These are phyloP conservation scores for Ganoderma lingzhi DNA, from an alignment of 1,284 basidiomycete species.

Conservation along the genomic window DNA sequence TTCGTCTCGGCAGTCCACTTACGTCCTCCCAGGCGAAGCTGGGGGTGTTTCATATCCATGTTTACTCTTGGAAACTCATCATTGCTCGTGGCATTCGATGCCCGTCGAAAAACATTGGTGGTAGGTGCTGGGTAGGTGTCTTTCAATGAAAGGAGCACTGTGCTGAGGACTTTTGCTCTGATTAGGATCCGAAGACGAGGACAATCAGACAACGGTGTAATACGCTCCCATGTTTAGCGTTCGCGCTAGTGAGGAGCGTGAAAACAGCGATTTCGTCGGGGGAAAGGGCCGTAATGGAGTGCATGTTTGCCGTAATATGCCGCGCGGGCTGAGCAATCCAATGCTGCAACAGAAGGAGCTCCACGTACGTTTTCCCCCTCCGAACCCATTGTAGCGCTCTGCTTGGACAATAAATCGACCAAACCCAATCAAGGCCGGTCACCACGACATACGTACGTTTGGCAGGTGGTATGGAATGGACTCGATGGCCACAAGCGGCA, in stretches of 20 bases:
- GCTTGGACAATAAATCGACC: neutral
- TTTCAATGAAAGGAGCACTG: neutral
- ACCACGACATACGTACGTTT: neutral
- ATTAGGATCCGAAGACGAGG: neutral
- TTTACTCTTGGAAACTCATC: neutral
- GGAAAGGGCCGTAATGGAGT: neutral
- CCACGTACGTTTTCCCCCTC: neutral
- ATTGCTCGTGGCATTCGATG: neutral
- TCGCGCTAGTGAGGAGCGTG: neutral
- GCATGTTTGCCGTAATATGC: neutral
- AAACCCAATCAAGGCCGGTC: neutral
- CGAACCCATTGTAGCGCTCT: neutral
- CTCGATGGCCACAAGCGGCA: neutral
- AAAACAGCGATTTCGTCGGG: constrained; percentile 5
- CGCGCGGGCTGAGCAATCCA: neutral
- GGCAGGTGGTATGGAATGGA: neutral
- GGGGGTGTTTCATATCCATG: neutral
- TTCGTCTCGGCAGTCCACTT: neutral
- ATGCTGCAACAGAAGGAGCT: neutral
- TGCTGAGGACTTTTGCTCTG: neutral
- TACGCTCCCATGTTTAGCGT: neutral
- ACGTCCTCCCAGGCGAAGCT: neutral
- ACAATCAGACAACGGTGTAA: neutral
- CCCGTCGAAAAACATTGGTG: neutral
- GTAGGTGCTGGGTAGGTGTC: neutral